Conservation (phyloP, 2,329 filamentous ascomycete genomes). For the Cadophora malorum region DNA sequence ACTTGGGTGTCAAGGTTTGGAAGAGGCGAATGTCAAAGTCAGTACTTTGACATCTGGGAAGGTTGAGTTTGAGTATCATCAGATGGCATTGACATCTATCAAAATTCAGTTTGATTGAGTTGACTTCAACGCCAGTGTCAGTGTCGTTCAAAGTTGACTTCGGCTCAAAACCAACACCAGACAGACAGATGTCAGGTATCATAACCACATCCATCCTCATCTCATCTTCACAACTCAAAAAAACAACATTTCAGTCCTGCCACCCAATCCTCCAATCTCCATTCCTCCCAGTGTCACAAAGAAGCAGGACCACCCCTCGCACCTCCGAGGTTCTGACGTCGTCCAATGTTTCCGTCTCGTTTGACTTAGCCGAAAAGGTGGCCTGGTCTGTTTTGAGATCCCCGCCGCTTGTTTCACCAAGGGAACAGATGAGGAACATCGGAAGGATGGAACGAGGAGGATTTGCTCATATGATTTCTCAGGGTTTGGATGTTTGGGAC, state of each 20-base stretch:
- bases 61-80: not conserved
- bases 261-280: not conserved
- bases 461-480: not conserved
- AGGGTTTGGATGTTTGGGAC: not conserved
- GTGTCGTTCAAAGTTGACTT: not conserved
- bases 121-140: not conserved
- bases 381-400: slow-evolving; percentile 16
- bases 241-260: not conserved
- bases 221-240: not conserved
- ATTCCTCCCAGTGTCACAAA: not conserved
- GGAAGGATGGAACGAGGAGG: not conserved
- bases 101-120: not conserved
- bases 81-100: slow-evolving; percentile 8
- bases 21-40: not conserved
- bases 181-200: not conserved
- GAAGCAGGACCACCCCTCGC: too few species aligned
- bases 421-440: not conserved
- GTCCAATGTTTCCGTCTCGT: slow-evolving; percentile 17
- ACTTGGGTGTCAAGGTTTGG: not conserved
- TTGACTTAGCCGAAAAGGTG: slow-evolving; percentile 8
- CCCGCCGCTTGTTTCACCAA: slow-evolving; percentile 2
- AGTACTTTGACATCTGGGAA: not conserved
- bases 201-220: too few species aligned
- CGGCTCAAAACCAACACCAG: not conserved
- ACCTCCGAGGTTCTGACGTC: not conserved